A percentile compares a stretch with the other conserved stretches of the same genome.
These are phyloP conservation scores for Ogataea polymorpha DNA, from an alignment of 805 yeast genomes.

Conservation along the genomic window DNA sequence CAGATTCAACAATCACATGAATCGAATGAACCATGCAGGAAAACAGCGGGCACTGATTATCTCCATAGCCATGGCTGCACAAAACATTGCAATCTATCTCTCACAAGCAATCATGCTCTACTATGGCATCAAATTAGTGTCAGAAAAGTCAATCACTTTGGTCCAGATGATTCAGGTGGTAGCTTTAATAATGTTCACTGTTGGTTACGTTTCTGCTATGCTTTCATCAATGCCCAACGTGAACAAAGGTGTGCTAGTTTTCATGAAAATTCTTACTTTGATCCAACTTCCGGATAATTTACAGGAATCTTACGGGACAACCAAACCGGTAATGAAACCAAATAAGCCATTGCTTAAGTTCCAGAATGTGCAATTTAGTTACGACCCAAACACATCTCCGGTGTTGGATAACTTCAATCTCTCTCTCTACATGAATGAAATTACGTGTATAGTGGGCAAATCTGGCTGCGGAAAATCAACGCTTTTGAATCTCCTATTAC, in stretches of 20 bases:
- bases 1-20: conserved; percentile 34
- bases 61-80: conserved; percentile 65
- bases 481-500: conserved; percentile 50
- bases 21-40: conserved; percentile 39
- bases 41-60: conserved; percentile 51
- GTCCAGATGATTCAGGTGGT: conserved; percentile 65
- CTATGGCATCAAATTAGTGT: conserved; percentile 75
- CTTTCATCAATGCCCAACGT: conserved; percentile 73
- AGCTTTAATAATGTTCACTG: conserved; percentile 69
- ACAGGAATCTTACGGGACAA: conserved; percentile 38
- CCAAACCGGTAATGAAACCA: conserved; percentile 26
- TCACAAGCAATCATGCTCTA: conserved; percentile 74
- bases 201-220: conserved; percentile 58
- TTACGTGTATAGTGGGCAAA: conserved; percentile 72
- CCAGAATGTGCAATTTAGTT: conserved; percentile 11
- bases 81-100: conserved; percentile 49
- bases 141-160: conserved; percentile 50
- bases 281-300: conserved; percentile 33
- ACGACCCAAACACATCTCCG: conserved; percentile 28
- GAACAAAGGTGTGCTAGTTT: conserved; percentile 75
- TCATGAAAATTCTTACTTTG: conserved; percentile 46
- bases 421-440: conserved; percentile 42
- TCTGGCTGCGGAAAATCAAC: conserved; percentile 96
- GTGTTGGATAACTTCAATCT: conserved; percentile 45
- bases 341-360: conserved; percentile 37